Base-by-base conservation (phyloP, 208 protist genomes). In the Endotrypanum monterogeii region DNA sequence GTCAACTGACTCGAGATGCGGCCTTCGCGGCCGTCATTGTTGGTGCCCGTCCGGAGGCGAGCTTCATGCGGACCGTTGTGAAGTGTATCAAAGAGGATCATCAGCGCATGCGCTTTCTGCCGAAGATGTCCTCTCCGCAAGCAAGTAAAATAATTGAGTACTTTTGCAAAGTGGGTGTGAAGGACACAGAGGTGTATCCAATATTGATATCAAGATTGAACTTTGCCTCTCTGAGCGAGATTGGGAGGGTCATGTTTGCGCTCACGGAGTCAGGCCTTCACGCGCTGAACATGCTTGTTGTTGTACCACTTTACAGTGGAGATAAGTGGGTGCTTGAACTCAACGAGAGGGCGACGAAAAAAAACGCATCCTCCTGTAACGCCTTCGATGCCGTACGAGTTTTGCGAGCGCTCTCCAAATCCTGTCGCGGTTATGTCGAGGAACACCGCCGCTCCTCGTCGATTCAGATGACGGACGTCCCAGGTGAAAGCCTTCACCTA, bases 331-430 rank as follows among this genome's bases (percentile, higher is more conserved):
- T 55, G 9, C 51, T 85, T 18, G 44, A 68, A 48, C 35, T 61
- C 52, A n/a, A 51, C 37, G 23, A 39, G 1, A 23, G 32, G 14
- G 54, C 48, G 39, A 67, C 65, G 30, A 62, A 67, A 37, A 35
- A 5, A n/a, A 35, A 55, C 14, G 18, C 3, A 25, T 25, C 67
- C 20, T 77, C 71, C 25, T 89, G 83, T 67, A 92, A 92, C 71
- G 78, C 89, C 0, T 93, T 88, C 73, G 92, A 97, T 37, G 92
- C 92, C 0, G 88, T 97, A 32, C 90, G 90, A 46, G 69, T 93
- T 11, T 79, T 97, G 32, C 90, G 92, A 8, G 89, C 86, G 3
- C 72, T 97, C 11, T 95, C 90, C 44, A 94, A 93, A 76, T 86
- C 89, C 1, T 85, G 85, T 35, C 87, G 92, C 1, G 54, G 61